Evolutionary conservation across 1,284 basidiomycete genomes (phyloP).

Genomic region (Hymenochaete sp.): DNA sequence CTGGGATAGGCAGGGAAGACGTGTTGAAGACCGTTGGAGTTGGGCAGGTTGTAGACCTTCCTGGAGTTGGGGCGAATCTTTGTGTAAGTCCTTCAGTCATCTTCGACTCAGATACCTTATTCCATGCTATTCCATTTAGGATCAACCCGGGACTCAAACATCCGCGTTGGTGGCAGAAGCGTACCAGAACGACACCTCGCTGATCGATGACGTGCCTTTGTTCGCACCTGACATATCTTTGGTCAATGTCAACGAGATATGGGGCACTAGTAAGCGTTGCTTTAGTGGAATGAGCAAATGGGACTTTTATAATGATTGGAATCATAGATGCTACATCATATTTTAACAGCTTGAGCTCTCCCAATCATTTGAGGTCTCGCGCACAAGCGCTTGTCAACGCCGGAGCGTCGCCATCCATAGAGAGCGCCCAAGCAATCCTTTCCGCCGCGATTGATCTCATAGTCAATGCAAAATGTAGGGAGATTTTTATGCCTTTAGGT

Average conservation of each 20-base stretch:
- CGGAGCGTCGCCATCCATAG: constrained; percentile 2
- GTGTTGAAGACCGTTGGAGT: constrained; percentile 4
- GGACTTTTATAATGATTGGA: not conserved
- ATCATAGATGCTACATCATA: not conserved
- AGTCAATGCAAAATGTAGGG: constrained; percentile 8
- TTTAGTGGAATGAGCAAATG: not conserved
- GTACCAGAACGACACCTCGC: constrained; percentile 5
- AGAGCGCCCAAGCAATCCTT: constrained; percentile 9
- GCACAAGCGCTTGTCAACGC: constrained; percentile 3
- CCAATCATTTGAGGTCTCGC: constrained; percentile 1
- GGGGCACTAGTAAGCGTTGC: constrained; percentile 12
- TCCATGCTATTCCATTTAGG: constrained; percentile 7
- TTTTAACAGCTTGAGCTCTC: not conserved
- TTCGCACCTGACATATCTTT: constrained; percentile 24
- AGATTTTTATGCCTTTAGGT: not conserved
- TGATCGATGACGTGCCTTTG: constrained; percentile 21
- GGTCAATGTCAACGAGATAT: constrained; percentile 24
- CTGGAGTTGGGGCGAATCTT: constrained; percentile 24
- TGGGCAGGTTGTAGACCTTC: constrained; percentile 17
- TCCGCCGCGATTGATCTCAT: constrained; percentile 11
- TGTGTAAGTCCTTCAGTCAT: constrained; percentile 13
- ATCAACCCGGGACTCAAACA: constrained; percentile 19
- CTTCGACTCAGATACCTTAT: not conserved
- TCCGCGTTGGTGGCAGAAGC: constrained; percentile 19
- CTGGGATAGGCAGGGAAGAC: constrained; percentile 22